Base-by-base conservation (phyloP, 345 rosid genomes). In the Noccaea bulbosa region DNA sequence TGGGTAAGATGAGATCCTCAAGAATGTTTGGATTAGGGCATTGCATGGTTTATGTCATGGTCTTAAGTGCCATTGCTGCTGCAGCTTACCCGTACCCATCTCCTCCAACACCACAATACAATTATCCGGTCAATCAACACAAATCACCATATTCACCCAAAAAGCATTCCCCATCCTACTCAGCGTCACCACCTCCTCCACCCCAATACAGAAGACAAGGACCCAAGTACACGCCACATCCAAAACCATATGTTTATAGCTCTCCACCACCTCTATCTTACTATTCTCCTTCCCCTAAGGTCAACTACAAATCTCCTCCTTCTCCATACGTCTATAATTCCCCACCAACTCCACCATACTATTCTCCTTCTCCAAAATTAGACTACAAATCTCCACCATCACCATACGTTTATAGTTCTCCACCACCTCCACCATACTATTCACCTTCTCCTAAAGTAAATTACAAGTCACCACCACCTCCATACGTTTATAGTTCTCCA, bases 21-120 rank as follows among this genome's bases (percentile, higher is more conserved):
- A 64, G 4, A 57, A 57, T 57, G 8, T 34, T 64, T 57, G 46
- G 57, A 6, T 51, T 49, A 48, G 47, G 47, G 9, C 69, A 64
- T 35, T 49, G 46, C 12, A n/a, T 64, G 35, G 46, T 37, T 49
- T 48, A 48, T 64, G 69, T 12, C 30, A 35, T 48, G 34, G 5
- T 64, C 57, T 35, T 64, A 11, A 35, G 69, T 16, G 69, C 57
- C 69, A 64, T 64, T 12, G 69, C 37, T 1, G 53, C 68, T 49
- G 9, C 44, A 20, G 68, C 44, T 7, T 37, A 49, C 58, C 58
- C 62, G 16, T 57, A 65, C 12, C 9, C 16, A 51, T 37, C 58
- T n/a, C 20, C 69, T 24, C 20, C 58, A 17, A 35, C 58, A 65
- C 32, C 56, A 11, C 20, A 64, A 51, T 20, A 64, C 11, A 11